phyloP scores from a whole-genome alignment of 1,139 yeast genomes.

The Zhuliangozyma parablackwelliae region DNA sequence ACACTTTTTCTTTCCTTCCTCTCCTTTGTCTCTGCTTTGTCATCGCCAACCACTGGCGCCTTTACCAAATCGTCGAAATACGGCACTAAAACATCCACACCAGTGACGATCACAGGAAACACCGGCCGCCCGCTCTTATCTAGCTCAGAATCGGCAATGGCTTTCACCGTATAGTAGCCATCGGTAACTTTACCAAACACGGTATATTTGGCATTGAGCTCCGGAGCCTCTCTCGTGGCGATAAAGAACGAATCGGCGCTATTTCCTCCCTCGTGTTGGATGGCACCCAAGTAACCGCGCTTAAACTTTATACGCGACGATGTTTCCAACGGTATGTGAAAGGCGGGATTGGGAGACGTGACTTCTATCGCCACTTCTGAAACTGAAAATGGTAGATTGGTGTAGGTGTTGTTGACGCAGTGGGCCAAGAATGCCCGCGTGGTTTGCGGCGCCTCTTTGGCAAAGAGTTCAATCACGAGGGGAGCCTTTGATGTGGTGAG shows the following conservation, averaged over 20 bases:
- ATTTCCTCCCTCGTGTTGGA: conserved; percentile 27
- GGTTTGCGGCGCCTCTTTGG: conserved; percentile 60
- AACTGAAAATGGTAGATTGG: conserved; percentile 28
- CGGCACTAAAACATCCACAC: conserved; percentile 39
- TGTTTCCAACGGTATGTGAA: conserved; percentile 39
- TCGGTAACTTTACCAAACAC: conserved; percentile 61
- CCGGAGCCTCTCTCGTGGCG: conserved; percentile 44
- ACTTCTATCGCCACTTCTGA: conserved; percentile 2
- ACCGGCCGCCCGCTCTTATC: conserved; percentile 41
- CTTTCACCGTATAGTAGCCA: conserved; percentile 49
- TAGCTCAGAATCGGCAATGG: conserved; percentile 49
- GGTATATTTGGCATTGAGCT: conserved; percentile 44
- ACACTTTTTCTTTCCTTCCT: not conserved
- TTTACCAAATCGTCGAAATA: too few species aligned
- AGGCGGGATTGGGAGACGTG: conserved; percentile 2
- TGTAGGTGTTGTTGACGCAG: conserved; percentile 36
- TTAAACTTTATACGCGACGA: conserved; percentile 52
- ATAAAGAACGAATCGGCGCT: conserved; percentile 50
- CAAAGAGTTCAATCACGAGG: conserved; percentile 63
- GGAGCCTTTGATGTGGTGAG: conserved; percentile 58
- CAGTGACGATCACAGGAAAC: conserved; percentile 46
- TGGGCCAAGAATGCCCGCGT: conserved; percentile 45
- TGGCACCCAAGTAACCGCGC: conserved; percentile 39
- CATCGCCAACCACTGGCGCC: not conserved
- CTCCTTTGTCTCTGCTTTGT: not conserved